Evolutionary conservation across 768 basidiomycete genomes (phyloP).

Genomic region (Royoungia palumana): DNA sequence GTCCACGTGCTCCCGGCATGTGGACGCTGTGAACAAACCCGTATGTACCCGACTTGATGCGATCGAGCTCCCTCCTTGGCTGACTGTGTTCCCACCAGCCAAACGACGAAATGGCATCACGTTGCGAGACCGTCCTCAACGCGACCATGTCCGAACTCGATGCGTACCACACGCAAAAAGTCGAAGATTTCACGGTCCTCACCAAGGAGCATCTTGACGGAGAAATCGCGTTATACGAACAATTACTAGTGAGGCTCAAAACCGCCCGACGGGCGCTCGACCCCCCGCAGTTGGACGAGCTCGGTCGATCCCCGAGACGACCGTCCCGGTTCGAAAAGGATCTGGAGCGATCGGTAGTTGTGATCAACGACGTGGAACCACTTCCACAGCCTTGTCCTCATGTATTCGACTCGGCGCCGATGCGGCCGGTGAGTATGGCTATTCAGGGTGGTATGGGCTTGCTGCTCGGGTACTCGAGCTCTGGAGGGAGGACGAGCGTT

Average conservation of each 20-base stretch:
- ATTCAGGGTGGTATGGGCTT: slow-evolving; percentile 71
- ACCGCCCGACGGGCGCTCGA: slow-evolving; percentile 56
- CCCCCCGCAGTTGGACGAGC: slow-evolving; percentile 43
- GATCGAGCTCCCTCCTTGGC: not conserved
- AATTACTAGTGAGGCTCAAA: slow-evolving; percentile 58
- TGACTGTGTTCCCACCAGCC: slow-evolving; percentile 34
- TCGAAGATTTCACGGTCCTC: slow-evolving; percentile 60
- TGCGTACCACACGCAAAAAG: slow-evolving; percentile 70
- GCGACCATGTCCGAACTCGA: slow-evolving; percentile 88
- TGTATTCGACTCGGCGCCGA: slow-evolving; percentile 71
- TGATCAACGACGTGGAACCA: slow-evolving; percentile 25
- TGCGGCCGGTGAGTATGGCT: slow-evolving; percentile 71
- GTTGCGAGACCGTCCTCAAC: slow-evolving; percentile 87
- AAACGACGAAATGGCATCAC: slow-evolving; percentile 61
- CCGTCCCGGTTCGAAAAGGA: slow-evolving; percentile 78
- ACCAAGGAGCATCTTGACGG: slow-evolving; percentile 71
- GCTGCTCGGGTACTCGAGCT: slow-evolving; percentile 43
- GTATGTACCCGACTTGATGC: slow-evolving; percentile 9
- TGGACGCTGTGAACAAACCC: slow-evolving; percentile 42
- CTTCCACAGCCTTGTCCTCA: slow-evolving; percentile 78
- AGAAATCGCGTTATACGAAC: slow-evolving; percentile 73
- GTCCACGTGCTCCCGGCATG: slow-evolving; percentile 64
- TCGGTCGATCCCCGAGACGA: slow-evolving; percentile 50
- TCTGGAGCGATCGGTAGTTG: slow-evolving; percentile 50
- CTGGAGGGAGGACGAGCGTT: slow-evolving; percentile 46